Percentiles rank a stretch among this genome's conserved stretches.
These are phyloP conservation scores for Andrographis paniculata DNA, from an alignment of 305 asterid species.

Conservation along the genomic window DNA sequence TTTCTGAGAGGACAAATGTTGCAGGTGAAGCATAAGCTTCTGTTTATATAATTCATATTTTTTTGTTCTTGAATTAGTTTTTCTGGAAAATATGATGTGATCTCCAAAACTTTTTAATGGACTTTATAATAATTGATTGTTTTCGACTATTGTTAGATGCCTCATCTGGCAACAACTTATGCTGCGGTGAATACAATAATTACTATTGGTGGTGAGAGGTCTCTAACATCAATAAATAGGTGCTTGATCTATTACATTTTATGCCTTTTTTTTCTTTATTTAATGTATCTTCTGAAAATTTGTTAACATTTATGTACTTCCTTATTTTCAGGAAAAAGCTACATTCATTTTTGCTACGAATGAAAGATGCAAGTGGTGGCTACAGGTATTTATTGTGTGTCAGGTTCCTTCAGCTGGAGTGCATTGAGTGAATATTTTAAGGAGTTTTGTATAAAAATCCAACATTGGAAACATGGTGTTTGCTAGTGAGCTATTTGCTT, in stretches of 20 bases:
- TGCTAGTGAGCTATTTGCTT: background rate
- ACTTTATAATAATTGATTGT: conserved; percentile 9
- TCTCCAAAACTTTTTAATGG: background rate
- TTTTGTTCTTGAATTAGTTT: background rate
- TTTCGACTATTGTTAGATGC: conserved; percentile 52
- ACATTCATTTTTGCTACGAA: conserved; percentile 50
- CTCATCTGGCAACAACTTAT: conserved; percentile 97
- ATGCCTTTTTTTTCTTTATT: conserved; percentile 4
- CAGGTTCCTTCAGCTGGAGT: background rate
- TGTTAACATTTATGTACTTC: conserved; percentile 11
- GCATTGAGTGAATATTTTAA: background rate
- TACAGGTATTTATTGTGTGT: conserved; percentile 49
- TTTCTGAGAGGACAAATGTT: background rate
- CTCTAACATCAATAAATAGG: conserved; percentile 84
- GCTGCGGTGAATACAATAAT: conserved; percentile 82
- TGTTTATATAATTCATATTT: background rate
- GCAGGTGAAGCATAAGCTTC: background rate
- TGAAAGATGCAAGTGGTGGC: conserved; percentile 91
- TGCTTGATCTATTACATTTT: conserved; percentile 17
- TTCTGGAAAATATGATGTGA: background rate
- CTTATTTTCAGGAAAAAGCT: conserved; percentile 46
- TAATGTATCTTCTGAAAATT: conserved; percentile 4
- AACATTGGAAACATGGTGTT: conserved; percentile 4
- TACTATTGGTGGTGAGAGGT: conserved; percentile 61
- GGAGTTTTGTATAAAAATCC: conserved; percentile 8